These are phyloP conservation scores for Curvularia eragrostidis DNA, from an alignment of 2,329 filamentous ascomycete species.

Conservation along the genomic window DNA sequence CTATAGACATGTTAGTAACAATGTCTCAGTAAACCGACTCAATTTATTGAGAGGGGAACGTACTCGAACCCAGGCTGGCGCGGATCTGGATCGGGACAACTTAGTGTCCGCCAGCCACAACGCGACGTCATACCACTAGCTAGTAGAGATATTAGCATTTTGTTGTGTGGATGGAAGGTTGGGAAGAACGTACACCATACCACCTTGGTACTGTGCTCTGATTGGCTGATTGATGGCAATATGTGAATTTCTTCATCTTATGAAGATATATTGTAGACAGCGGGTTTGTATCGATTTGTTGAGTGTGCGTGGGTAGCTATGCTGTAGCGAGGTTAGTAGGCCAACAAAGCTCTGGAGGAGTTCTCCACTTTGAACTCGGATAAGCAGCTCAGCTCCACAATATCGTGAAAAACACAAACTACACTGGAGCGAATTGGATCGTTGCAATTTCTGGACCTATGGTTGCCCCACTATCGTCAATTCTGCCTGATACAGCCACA, in stretches of 20 bases:
- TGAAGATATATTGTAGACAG: neutral
- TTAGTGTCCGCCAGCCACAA: slow-evolving; percentile 35
- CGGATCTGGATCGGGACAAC: slow-evolving; percentile 31
- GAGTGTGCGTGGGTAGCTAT: neutral
- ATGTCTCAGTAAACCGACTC: slow-evolving; percentile 19
- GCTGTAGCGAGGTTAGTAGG: neutral
- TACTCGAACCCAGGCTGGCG: slow-evolving; percentile 41
- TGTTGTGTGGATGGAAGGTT: neutral
- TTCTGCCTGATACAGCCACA: neutral
- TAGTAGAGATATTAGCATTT: slow-evolving; percentile 3
- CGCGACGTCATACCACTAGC: slow-evolving; percentile 42
- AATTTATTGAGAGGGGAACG: slow-evolving; percentile 10
- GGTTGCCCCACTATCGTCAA: neutral
- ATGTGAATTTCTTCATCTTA: neutral
- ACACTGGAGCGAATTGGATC: neutral
- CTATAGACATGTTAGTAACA: slow-evolving; percentile 22
- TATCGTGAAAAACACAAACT: neutral
- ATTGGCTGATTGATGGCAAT: slow-evolving; percentile 2
- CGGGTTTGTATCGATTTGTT: neutral
- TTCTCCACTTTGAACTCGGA: neutral
- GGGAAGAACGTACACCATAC: slow-evolving; percentile 21
- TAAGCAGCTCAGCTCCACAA: neutral
- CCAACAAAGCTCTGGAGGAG: neutral
- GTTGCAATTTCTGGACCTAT: neutral
- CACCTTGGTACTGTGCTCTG: slow-evolving; percentile 20